Percentiles rank a stretch among this genome's conserved stretches.
Conservation (phyloP, 768 basidiomycete species). For the Tulasnella sp. region DNA sequence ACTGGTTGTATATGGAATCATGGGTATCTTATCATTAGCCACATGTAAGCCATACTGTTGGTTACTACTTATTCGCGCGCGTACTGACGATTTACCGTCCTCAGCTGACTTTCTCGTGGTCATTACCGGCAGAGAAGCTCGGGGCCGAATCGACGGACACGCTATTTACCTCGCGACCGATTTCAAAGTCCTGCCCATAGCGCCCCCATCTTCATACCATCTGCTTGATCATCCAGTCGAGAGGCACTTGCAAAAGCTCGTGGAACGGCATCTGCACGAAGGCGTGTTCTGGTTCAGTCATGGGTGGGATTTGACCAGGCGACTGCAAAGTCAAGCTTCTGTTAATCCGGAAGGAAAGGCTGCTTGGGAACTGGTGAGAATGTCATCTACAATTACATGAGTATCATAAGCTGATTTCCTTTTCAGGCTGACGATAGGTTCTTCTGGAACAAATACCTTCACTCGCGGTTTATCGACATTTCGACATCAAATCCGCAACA, state of each 20-base stretch:
- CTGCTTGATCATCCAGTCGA: slow-evolving; percentile 72
- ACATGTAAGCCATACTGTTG: slow-evolving; percentile 23
- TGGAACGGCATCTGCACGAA: slow-evolving; percentile 67
- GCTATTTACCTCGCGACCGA: slow-evolving; percentile 83
- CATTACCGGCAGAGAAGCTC: slow-evolving; percentile 69
- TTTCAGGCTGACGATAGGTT: slow-evolving; percentile 93
- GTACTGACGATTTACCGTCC: background rate
- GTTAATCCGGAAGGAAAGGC: slow-evolving; percentile 37
- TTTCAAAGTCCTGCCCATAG: slow-evolving; percentile 83
- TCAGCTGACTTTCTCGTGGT: slow-evolving; percentile 89
- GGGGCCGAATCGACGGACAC: slow-evolving; percentile 68
- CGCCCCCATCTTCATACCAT: slow-evolving; percentile 42
- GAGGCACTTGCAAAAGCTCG: slow-evolving; percentile 71
- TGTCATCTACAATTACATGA: background rate
- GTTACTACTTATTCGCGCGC: background rate
- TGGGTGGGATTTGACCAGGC: slow-evolving; percentile 76
- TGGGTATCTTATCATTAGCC: slow-evolving; percentile 34
- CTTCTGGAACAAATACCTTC: slow-evolving; percentile 90
- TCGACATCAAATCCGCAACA: slow-evolving; percentile 40
- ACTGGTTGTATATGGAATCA: slow-evolving; percentile 33
- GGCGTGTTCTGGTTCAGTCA: slow-evolving; percentile 89
- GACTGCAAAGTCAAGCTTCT: slow-evolving; percentile 63
- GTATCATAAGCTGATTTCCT: background rate
- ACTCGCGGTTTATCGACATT: slow-evolving; percentile 48
- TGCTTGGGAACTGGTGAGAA: slow-evolving; percentile 64